A percentile compares a stretch with the other conserved stretches of the same genome.
Evolutionary conservation across 2,329 filamentous ascomycete species (phyloP).

Genomic region (Alternaria sp.): DNA sequence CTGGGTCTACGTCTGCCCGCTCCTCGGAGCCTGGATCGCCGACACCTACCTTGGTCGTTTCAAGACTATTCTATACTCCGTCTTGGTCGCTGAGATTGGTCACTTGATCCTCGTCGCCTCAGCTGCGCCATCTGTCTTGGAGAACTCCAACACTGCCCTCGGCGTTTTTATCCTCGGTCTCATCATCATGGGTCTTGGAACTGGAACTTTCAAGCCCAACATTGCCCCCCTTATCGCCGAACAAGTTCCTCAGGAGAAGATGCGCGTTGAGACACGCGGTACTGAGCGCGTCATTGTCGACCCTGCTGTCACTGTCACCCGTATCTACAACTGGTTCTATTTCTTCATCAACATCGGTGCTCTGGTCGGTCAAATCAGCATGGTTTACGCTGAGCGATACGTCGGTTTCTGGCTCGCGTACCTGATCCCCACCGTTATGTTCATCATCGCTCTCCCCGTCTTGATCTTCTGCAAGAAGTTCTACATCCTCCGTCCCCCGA

Average conservation of each 20-base stretch:
- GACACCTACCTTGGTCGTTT: slow-evolving; percentile 68
- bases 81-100: slow-evolving; percentile 64
- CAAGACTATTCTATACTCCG: slow-evolving; percentile 64
- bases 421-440: slow-evolving; percentile 70
- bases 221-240: slow-evolving; percentile 64
- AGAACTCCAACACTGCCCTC: slow-evolving; percentile 57
- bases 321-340: slow-evolving; percentile 66
- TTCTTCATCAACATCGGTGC: slow-evolving; percentile 49
- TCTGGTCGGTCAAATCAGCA: slow-evolving; percentile 44
- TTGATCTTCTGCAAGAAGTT: slow-evolving; percentile 65
- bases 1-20: slow-evolving; percentile 65
- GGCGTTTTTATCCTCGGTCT: slow-evolving; percentile 63
- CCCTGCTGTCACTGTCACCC: slow-evolving; percentile 68
- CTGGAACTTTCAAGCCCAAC: slow-evolving; percentile 74
- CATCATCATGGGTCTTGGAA: slow-evolving; percentile 69
- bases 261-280: slow-evolving; percentile 49
- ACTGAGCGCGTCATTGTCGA: slow-evolving; percentile 70
- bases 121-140: slow-evolving; percentile 59
- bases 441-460: slow-evolving; percentile 65
- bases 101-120: slow-evolving; percentile 62
- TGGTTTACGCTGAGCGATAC: slow-evolving; percentile 50
- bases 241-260: slow-evolving; percentile 67
- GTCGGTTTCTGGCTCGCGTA: slow-evolving; percentile 78
- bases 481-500: slow-evolving; percentile 67
- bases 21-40: slow-evolving; percentile 64